These are phyloP conservation scores for Wickerhamomyces tratensis DNA, from an alignment of 805 yeast genomes.

Conservation along the genomic window DNA sequence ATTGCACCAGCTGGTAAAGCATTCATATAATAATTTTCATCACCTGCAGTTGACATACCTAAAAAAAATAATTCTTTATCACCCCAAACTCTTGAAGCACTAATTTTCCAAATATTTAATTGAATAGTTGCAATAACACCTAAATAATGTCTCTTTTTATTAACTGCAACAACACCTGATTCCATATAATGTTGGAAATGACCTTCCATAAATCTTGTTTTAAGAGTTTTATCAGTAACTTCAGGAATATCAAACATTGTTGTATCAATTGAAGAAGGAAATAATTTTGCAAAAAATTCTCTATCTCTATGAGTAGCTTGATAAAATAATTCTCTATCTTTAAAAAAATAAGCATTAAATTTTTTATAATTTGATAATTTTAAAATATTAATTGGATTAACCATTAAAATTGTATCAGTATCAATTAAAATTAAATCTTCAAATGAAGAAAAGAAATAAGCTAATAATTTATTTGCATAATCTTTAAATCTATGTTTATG, in stretches of 20 bases:
- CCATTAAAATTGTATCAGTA: conserved; percentile 39
- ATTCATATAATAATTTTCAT: conserved; percentile 21
- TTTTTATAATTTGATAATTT: conserved; percentile 20
- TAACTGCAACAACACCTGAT: conserved; percentile 18
- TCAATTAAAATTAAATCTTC: conserved; percentile 39
- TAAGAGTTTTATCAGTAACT: conserved; percentile 23
- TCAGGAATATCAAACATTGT: conserved; percentile 26
- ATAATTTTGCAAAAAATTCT: conserved; percentile 26
- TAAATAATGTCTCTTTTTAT: conserved; percentile 12
- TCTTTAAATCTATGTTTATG: conserved; percentile 17
- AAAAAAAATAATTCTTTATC: conserved; percentile 25
- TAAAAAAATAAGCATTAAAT: conserved; percentile 30
- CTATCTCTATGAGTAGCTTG: conserved; percentile 8
- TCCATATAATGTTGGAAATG: conserved; percentile 23
- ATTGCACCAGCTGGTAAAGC: conserved; percentile 20
- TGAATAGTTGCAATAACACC: conserved; percentile 8
- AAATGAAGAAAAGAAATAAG: conserved; percentile 42
- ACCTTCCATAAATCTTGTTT: conserved; percentile 28
- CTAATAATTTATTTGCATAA: conserved; percentile 34
- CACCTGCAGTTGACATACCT: conserved; percentile 13
- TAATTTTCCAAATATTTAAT: conserved; percentile 5
- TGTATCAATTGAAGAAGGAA: conserved; percentile 32
- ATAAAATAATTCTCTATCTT: conserved; percentile 19
- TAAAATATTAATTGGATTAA: conserved; percentile 28
- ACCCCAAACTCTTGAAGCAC: conserved; percentile 26